These are phyloP conservation scores for Leccinum fibrillosum DNA, from an alignment of 768 basidiomycete species.

Conservation along the genomic window DNA sequence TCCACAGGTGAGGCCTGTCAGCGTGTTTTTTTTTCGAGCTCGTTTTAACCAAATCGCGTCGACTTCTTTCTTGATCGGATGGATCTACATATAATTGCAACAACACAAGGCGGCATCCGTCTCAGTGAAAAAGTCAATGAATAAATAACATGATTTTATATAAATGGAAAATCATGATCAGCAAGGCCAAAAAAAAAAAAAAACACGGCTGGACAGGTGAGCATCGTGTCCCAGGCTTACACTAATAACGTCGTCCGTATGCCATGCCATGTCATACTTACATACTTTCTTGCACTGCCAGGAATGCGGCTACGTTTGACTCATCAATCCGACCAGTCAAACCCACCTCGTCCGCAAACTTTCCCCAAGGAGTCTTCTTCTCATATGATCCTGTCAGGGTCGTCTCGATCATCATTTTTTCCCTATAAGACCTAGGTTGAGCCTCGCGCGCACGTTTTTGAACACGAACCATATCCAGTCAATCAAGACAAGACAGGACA, in stretches of 20 bases:
- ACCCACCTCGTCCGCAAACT: neutral
- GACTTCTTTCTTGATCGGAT: slow-evolving; percentile 6
- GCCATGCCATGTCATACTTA: neutral
- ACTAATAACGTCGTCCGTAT: neutral
- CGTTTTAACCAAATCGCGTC: slow-evolving; percentile 26
- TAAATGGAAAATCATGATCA: neutral
- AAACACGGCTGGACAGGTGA: neutral
- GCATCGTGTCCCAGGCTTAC: neutral
- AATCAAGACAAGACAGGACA: neutral
- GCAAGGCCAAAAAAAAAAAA: neutral
- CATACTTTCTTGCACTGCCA: slow-evolving; percentile 1
- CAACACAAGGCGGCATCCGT: neutral
- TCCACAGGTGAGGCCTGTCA: neutral
- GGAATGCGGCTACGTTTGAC: neutral
- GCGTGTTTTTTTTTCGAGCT: slow-evolving; percentile 16
- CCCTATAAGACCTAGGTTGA: neutral
- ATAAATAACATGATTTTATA: neutral
- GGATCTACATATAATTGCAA: neutral
- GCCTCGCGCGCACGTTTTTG: neutral
- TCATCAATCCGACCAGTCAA: neutral
- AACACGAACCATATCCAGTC: neutral
- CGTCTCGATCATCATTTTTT: neutral
- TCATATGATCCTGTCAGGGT: slow-evolving; percentile 9
- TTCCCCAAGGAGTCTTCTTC: neutral
- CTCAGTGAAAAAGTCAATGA: neutral